Conservation (phyloP, 2,329 filamentous ascomycete species). For the Exserohilum turcica region DNA sequence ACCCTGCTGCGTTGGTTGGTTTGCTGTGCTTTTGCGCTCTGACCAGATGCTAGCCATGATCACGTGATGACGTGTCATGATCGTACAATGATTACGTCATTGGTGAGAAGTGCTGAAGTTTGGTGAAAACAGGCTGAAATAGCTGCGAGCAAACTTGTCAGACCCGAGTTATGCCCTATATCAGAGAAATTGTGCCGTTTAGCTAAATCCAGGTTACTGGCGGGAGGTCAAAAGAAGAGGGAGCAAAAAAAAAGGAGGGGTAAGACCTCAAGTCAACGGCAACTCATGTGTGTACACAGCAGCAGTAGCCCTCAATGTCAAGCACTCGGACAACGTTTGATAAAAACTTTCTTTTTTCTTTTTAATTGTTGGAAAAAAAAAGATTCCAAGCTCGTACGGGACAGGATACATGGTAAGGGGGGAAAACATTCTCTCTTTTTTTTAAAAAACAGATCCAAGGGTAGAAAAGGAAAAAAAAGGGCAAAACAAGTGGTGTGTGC, state of each 20-base stretch:
- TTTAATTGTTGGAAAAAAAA: too few species aligned
- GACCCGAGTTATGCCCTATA: not conserved
- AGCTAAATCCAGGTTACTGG: too few species aligned
- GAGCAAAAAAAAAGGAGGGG: too few species aligned
- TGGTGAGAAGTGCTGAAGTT: not conserved
- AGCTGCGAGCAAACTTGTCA: not conserved
- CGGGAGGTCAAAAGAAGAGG: too few species aligned
- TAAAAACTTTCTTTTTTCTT: too few species aligned
- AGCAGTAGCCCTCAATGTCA: too few species aligned
- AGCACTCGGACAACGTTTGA: too few species aligned
- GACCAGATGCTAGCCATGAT: not conserved
- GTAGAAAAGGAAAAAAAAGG: not conserved
- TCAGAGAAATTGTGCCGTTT: too few species aligned
- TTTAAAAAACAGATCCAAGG: not conserved
- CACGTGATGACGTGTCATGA: slow-evolving; percentile 15
- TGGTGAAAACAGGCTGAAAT: not conserved
- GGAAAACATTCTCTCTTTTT: not conserved
- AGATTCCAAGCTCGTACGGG: not conserved
- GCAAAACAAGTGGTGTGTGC: too few species aligned
- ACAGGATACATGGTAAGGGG: too few species aligned
- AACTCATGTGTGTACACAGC: too few species aligned
- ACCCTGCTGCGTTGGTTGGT: not conserved
- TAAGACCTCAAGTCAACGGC: too few species aligned
- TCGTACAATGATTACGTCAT: slow-evolving; percentile 9
- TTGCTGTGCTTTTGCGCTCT: not conserved